Evolutionary conservation across 345 rosid genomes (phyloP), one percentile per base, ranked within the genome.

Genomic region (Boechera divaricarpa): DNA sequence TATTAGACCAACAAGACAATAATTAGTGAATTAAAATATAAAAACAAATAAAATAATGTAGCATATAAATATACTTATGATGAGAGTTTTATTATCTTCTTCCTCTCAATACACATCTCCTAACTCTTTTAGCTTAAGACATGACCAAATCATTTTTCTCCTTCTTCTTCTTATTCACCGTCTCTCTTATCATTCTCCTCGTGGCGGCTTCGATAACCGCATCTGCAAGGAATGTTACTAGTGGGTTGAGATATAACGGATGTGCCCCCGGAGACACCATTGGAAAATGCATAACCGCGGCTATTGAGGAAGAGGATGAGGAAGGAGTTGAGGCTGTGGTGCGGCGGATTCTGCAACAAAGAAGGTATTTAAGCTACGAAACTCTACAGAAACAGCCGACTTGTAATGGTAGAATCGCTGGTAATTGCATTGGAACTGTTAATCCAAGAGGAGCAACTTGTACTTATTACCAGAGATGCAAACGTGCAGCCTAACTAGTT

Each of bases 191-290:
- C 7, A 42, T 75, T 35, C 28, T 67, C 49, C 32, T 63, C 0
- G 45, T 7, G 24, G 33, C 3, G 10, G 35, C 56, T 42, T 39
- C 45, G 1, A 18, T 28, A 49, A 18, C 54, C 54, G 41, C 60
- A 75, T 48, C 78, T 33, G 11, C 60, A 15, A 48, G 51, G 6
- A 75, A 75, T 39, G 41, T 16, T 7, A 74, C 78, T 24, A 55
- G 49, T 55, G 65, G 45, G 13, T 36, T 33, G 31, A 47, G 15
- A 5, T 56, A 67, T 35, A 49, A 31, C 2, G 67, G 73, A 15
- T 75, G 79, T 66, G 73, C 32, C 49, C 38, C 59, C 5, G 79
- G 73, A 58, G 73, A 48, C 10, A 67, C 79, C 32, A 9, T 56
- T 12, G 67, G 60, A 36, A 60, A 67, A 16, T 67, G 73, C 51